Evolutionary conservation across 2,329 filamentous ascomycete species (phyloP).

Genomic region (Hypoxylon sp.): DNA sequence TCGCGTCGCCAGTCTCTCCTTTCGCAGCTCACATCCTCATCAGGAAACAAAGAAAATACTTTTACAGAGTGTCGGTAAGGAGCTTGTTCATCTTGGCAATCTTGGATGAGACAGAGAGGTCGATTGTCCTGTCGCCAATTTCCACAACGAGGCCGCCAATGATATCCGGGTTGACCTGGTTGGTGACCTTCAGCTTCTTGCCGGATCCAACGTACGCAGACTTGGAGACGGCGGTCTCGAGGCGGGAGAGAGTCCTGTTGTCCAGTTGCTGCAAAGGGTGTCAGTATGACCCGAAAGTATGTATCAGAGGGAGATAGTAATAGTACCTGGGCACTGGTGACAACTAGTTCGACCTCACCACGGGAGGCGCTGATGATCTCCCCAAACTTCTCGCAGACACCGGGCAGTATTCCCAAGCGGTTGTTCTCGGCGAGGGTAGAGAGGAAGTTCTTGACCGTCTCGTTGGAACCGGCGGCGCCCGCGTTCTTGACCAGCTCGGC

Average conservation of each 20-base stretch:
- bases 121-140: slow-evolving; percentile 96
- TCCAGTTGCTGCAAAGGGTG: slow-evolving; percentile 68
- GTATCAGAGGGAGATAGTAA: not conserved
- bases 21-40: slow-evolving; percentile 22
- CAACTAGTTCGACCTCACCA: slow-evolving; percentile 91
- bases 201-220: slow-evolving; percentile 86
- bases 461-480: slow-evolving; percentile 70
- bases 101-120: slow-evolving; percentile 93
- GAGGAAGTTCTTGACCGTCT: slow-evolving; percentile 95
- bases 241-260: slow-evolving; percentile 80
- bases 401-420: slow-evolving; percentile 81
- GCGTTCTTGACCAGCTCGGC: slow-evolving; percentile 87
- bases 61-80: slow-evolving; percentile 95
- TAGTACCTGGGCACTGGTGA: slow-evolving; percentile 85
- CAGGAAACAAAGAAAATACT: slow-evolving; percentile 44
- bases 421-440: slow-evolving; percentile 94
- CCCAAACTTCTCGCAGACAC: slow-evolving; percentile 86
- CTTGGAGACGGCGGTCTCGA: slow-evolving; percentile 89
- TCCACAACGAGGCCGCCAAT: slow-evolving; percentile 93
- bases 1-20: slow-evolving; percentile 32
- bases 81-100: slow-evolving; percentile 99
- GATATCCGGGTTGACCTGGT: slow-evolving; percentile 95
- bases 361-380: slow-evolving; percentile 86
- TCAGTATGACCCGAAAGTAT: slow-evolving; percentile 35
- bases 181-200: slow-evolving; percentile 97